A percentile compares a stretch with the other conserved stretches of the same genome.
phyloP scores from a whole-genome alignment of 192 early-diverging fungal species.

The Coemansia asiatica region DNA sequence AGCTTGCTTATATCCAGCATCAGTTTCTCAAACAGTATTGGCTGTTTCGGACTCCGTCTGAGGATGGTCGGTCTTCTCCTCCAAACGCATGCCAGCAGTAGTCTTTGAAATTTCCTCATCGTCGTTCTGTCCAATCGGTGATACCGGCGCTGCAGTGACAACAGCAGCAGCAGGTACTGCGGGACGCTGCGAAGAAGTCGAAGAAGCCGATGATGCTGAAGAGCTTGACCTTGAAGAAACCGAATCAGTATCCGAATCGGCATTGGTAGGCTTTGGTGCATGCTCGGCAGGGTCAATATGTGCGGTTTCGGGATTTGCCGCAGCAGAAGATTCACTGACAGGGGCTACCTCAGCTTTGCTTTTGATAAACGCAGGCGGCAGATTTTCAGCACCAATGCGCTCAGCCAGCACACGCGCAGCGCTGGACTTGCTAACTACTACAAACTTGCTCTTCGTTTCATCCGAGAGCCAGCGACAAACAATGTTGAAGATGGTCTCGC shows the following conservation, averaged over 20 bases:
- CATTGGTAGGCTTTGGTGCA: slow-evolving; percentile 22
- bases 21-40: neutral
- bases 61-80: neutral
- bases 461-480: slow-evolving; percentile 59
- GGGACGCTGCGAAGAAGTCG: neutral
- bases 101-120: slow-evolving; percentile 4
- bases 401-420: slow-evolving; percentile 32
- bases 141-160: slow-evolving; percentile 32
- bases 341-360: slow-evolving; percentile 16
- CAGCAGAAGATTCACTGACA: neutral
- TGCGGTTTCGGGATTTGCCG: slow-evolving; percentile 27
- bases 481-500: slow-evolving; percentile 61
- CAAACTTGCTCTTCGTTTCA: slow-evolving; percentile 63
- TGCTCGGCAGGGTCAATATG: slow-evolving; percentile 27
- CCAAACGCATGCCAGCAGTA: slow-evolving; percentile 3
- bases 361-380: slow-evolving; percentile 34
- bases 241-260: neutral
- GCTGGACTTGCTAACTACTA: slow-evolving; percentile 56
- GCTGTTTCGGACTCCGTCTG: neutral
- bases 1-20: neutral
- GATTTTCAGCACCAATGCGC: slow-evolving; percentile 40
- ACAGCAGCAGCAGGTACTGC: slow-evolving; percentile 7
- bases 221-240: neutral
- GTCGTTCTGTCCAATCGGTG: neutral
- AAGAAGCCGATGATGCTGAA: neutral